Evolutionary conservation across 768 basidiomycete genomes (phyloP), one percentile per base, ranked within the genome.

Genomic region (Suillus subaureus): DNA sequence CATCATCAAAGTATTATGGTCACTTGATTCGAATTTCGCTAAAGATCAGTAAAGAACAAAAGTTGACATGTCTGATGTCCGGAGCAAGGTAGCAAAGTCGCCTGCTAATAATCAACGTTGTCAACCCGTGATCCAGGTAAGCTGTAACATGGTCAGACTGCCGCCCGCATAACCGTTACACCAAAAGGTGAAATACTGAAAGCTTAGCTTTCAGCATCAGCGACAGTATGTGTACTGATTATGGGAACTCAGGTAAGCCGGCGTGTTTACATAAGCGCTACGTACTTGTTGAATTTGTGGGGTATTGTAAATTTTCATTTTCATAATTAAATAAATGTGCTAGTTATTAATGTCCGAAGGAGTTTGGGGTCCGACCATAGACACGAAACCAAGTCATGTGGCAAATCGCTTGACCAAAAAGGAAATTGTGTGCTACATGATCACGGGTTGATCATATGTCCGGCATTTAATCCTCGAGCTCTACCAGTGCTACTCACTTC

Each of bases 261-360:
- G n/a, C n/a, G n/a, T n/a, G n/a, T n/a, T n/a, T n/a, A n/a, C n/a
- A n/a, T n/a, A 33, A 6, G 4, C 31, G 31, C 4, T 31, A 31
- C 31, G 21, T 11, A n/a, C 45, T 47, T 12, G 45, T n/a, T 45
- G 21, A 23, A 49, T 3, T 51, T 51, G 51, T 28, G 51, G 51
- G 51, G 51, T 52, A 31, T 28, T 28, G 16, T 18, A 54, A 26
- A 51, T 26, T 51, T 51, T 47, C 45, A 26, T 51, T 51, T 51
- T 31, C 52, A 54, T 54, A 54, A 54, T 54, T 54, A 54, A 54
- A 54, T 54, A 54, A 54, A 18, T 54, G 28, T 21, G 28, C 15
- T 51, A 26, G 11, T 49, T 21, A 21, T 45, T 49, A 51, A 52
- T 52, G 26, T 52, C 28, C 51, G 51, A 26, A 15, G 26, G 23